A percentile compares a stretch with the other conserved stretches of the same genome.
Conservation (phyloP, 768 basidiomycete genomes). For the Amanita pseudoporphyria region DNA sequence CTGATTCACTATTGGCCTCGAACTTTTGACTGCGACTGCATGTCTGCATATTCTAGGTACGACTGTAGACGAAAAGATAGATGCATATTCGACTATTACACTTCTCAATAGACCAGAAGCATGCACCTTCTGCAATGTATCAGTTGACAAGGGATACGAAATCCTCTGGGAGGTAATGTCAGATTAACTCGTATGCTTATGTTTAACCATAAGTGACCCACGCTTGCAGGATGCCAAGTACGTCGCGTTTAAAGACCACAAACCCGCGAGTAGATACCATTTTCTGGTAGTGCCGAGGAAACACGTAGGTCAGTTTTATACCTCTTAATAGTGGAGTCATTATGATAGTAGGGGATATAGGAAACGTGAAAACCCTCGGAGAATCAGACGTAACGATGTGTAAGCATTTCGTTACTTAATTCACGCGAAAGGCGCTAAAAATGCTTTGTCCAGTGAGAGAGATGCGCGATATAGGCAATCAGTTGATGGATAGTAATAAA, state of each 20-base stretch:
- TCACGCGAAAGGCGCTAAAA: neutral
- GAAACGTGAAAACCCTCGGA: neutral
- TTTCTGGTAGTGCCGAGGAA: slow-evolving; percentile 40
- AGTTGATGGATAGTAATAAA: neutral
- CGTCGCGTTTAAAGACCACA: slow-evolving; percentile 41
- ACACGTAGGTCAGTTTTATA: slow-evolving; percentile 35
- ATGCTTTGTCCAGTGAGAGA: neutral
- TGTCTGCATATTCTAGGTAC: neutral
- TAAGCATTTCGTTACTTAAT: neutral
- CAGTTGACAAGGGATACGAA: slow-evolving; percentile 31
- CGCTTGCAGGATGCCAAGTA: slow-evolving; percentile 33
- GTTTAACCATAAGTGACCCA: neutral
- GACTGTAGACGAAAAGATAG: neutral
- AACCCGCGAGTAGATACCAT: slow-evolving; percentile 40
- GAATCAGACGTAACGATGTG: neutral
- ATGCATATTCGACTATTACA: neutral
- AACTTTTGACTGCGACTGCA: neutral
- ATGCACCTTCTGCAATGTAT: slow-evolving; percentile 39
- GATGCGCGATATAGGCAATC: neutral
- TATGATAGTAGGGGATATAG: neutral
- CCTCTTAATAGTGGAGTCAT: neutral
- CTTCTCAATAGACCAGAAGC: neutral
- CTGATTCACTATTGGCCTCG: neutral
- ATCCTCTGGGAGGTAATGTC: slow-evolving; percentile 37
- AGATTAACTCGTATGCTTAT: too few relatives aligned